phyloP scores from a whole-genome alignment of 1,139 yeast genomes.

The Yamadazyma dendronema region DNA sequence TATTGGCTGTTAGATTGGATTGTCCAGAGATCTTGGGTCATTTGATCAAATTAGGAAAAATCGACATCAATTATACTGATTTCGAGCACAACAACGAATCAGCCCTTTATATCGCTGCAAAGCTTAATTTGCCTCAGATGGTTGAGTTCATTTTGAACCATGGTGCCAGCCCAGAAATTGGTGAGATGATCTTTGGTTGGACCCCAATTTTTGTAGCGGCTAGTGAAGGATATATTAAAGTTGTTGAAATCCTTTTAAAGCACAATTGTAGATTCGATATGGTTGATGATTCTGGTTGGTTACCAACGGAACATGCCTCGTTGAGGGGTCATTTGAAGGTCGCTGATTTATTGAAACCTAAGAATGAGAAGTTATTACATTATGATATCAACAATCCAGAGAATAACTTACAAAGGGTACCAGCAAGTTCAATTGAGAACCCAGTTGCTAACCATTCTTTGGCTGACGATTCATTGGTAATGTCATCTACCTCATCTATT shows the following conservation, averaged over 20 bases:
- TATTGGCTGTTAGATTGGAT: conserved; percentile 72
- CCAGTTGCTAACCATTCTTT: conserved; percentile 9
- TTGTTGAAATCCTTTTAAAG: conserved; percentile 55
- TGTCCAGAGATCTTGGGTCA: conserved; percentile 55
- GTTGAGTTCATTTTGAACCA: conserved; percentile 54
- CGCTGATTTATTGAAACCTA: conserved; percentile 59
- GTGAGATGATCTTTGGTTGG: conserved; percentile 87
- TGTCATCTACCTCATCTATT: conserved; percentile 25
- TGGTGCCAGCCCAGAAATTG: conserved; percentile 70
- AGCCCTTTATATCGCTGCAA: conserved; percentile 76
- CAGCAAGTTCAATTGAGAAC: conserved; percentile 19
- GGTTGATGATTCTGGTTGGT: conserved; percentile 90
- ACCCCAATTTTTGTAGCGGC: conserved; percentile 92
- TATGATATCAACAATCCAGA: conserved; percentile 41
- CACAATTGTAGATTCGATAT: conserved; percentile 54
- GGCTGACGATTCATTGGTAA: conserved; percentile 15
- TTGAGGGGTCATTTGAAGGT: conserved; percentile 81
- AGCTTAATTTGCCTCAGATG: conserved; percentile 54
- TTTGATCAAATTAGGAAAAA: conserved; percentile 55
- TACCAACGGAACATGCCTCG: conserved; percentile 94
- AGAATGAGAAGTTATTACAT: conserved; percentile 29
- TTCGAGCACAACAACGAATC: conserved; percentile 67
- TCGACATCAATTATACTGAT: conserved; percentile 65
- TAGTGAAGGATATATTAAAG: conserved; percentile 69
- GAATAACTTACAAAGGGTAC: conserved; percentile 35